Base-by-base conservation (phyloP, 441 rosid species). In the Hypseocharis bilobata region DNA sequence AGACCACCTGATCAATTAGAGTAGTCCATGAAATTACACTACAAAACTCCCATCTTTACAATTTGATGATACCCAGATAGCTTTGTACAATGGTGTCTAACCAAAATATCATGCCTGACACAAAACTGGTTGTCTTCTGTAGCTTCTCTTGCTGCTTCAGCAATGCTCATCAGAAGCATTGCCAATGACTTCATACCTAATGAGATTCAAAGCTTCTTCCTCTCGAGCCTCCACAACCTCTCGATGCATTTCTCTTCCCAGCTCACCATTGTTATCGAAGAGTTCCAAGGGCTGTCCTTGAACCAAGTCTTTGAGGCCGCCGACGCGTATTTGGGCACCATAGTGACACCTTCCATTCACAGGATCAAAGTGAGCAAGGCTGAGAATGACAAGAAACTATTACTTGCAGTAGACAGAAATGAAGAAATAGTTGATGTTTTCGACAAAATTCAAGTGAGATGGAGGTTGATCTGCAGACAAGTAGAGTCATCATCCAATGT, bases 261-360 rank as follows among this genome's bases (percentile, higher is more conserved):
- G 3, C 28, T 74, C 38, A 66, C 70, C 6, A 55, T 78, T 7
- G 30, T 64, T 61, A 66, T 78, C n/a, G 36, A 78, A 6, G 68
- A 74, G 29, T 59, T 26, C 32, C 62, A 63, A 5, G 72, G 78
- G 0, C n/a, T 20, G 0, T 19, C 65, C 19, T 19, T 23, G 52
- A 72, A 78, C 22, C 72, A 75, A 70, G 27, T 74, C 19, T 78
- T 65, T 25, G 63, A 54, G 25, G 77, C 74, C 28, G 38, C 75
- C 6, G 75, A 63, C 20, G 19, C 38, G 6, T 74, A 66, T 70
- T 72, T 78, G 29, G 66, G 70, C 54, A 54, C 78, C 22, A 60
- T 62, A 65, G 64, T 70, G 55, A 60, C 29, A 4, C 45, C 72
- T 19, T 56, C 77, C 0, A 28, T 75, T 27, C 3, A 45, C 4